Conservation (phyloP, 1,284 basidiomycete species). For the Grifola frondosa region DNA sequence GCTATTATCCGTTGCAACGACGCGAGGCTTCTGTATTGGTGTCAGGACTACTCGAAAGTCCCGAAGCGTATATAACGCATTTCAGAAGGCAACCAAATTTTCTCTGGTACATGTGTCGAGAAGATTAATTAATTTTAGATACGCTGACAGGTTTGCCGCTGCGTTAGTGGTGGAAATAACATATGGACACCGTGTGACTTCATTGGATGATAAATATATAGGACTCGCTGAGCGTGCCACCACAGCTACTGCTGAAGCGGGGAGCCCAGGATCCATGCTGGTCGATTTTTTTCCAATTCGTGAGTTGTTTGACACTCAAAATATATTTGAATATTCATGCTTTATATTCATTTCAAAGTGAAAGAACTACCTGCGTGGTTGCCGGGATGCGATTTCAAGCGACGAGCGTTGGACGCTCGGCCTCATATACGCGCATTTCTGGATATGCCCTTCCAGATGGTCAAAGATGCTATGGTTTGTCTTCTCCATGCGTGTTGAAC, state of each 20-base stretch:
- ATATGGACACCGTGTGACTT: slow-evolving; percentile 24
- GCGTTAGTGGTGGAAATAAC: slow-evolving; percentile 42
- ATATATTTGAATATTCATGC: neutral
- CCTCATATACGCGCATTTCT: slow-evolving; percentile 3
- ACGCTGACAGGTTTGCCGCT: slow-evolving; percentile 25
- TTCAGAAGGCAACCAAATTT: slow-evolving; percentile 14
- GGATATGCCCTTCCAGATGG: slow-evolving; percentile 14
- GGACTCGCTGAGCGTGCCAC: slow-evolving; percentile 44
- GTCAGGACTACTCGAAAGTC: slow-evolving; percentile 10
- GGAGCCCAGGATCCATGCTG: slow-evolving; percentile 8
- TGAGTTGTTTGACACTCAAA: slow-evolving; percentile 8
- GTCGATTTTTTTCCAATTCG: slow-evolving; percentile 23
- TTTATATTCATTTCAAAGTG: slow-evolving; percentile 1
- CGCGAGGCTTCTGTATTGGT: slow-evolving; percentile 17
- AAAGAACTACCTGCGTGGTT: slow-evolving; percentile 16
- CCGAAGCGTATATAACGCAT: slow-evolving; percentile 14
- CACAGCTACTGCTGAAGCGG: slow-evolving; percentile 14
- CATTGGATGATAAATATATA: slow-evolving; percentile 21
- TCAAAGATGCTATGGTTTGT: slow-evolving; percentile 15
- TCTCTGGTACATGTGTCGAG: neutral
- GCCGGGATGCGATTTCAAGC: slow-evolving; percentile 16
- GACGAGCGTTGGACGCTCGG: slow-evolving; percentile 3
- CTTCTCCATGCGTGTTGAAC: neutral
- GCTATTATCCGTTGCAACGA: slow-evolving; percentile 16
- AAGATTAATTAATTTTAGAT: neutral